Evolutionary conservation across 2,329 filamentous ascomycete genomes (phyloP).

Genomic region (Aspergillus ochraceoroseus): DNA sequence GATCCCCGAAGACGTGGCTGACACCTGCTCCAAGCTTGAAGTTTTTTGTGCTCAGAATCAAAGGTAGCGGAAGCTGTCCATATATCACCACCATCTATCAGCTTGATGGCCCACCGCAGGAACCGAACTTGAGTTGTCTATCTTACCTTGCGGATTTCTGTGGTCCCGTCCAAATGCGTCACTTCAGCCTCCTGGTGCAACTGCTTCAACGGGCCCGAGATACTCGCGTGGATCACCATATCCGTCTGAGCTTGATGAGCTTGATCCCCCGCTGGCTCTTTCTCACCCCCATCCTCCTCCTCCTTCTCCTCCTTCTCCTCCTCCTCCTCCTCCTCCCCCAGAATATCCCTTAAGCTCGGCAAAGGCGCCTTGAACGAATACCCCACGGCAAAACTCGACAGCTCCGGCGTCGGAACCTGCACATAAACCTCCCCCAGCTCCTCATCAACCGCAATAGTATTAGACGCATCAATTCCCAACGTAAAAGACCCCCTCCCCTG

Average conservation of each 20-base stretch:
- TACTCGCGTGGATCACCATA: conserved; percentile 31
- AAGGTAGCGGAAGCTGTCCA: conserved; percentile 30
- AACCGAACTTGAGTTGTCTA: no score
- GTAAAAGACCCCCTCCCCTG: conserved; percentile 31
- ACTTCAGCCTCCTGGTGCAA: conserved; percentile 23
- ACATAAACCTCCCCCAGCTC: conserved; percentile 30
- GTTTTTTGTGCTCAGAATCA: conserved; percentile 25
- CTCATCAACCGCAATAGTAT: conserved; percentile 31
- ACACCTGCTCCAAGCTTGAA: conserved; percentile 34
- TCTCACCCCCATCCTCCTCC: conserved; percentile 15
- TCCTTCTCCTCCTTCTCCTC: conserved; percentile 17
- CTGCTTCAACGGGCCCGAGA: conserved; percentile 30
- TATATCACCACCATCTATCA: no score
- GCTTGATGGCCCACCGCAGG: no score
- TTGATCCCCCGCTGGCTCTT: not conserved
- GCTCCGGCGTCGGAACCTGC: conserved; percentile 25
- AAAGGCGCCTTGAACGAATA: conserved; percentile 37
- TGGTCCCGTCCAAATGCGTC: conserved; percentile 25
- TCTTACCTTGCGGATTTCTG: conserved; percentile 28
- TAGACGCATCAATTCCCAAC: conserved; percentile 34
- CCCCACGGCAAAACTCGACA: conserved; percentile 28
- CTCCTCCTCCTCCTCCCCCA: conserved; percentile 20
- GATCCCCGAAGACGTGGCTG: conserved; percentile 27
- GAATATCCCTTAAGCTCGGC: conserved; percentile 23
- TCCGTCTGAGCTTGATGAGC: conserved; percentile 20